A percentile compares a stretch with the other conserved stretches of the same genome.
Conservation (phyloP, 139 green algal species). For the Spirogloea muscicola region DNA sequence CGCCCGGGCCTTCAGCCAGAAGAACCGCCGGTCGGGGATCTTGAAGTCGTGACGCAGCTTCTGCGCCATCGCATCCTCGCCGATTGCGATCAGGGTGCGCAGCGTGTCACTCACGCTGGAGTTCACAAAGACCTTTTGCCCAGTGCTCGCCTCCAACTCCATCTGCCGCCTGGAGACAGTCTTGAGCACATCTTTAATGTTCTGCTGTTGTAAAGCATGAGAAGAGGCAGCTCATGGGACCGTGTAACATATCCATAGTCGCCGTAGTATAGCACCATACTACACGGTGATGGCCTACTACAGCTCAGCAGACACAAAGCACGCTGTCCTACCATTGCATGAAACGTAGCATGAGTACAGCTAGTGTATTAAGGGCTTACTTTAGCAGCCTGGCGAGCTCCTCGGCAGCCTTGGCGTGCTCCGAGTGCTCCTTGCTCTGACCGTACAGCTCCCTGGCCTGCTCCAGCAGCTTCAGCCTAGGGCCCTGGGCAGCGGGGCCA, state of each 20-base stretch:
- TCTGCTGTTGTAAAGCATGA: too few relatives aligned
- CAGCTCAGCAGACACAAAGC: too few relatives aligned
- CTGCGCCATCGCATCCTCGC: constrained; percentile 35
- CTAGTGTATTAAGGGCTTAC: too few relatives aligned
- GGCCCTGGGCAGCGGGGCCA: background rate
- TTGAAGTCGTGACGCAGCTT: constrained; percentile 41
- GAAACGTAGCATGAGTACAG: too few relatives aligned
- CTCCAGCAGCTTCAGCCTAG: constrained; percentile 36
- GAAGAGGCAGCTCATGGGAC: too few relatives aligned
- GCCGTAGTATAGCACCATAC: too few relatives aligned
- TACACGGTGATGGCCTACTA: too few relatives aligned
- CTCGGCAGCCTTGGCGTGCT: constrained; percentile 21
- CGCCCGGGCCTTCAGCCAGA: constrained; percentile 37
- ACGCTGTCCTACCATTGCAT: too few relatives aligned
- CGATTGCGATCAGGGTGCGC: constrained; percentile 23
- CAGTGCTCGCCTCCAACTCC: constrained; percentile 36
- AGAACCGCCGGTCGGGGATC: constrained; percentile 29
- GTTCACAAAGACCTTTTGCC: constrained; percentile 33
- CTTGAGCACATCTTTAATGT: too few relatives aligned
- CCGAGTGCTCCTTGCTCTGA: constrained; percentile 35
- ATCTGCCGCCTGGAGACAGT: constrained; percentile 26
- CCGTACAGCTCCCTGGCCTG: constrained; percentile 36
- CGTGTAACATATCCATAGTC: too few relatives aligned
- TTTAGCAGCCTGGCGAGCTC: constrained; percentile 33
- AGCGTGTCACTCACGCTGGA: constrained; percentile 32